Evolutionary conservation across 371 early-diverging fungal genomes (phyloP).

Genomic region (Blakeslea trispora): DNA sequence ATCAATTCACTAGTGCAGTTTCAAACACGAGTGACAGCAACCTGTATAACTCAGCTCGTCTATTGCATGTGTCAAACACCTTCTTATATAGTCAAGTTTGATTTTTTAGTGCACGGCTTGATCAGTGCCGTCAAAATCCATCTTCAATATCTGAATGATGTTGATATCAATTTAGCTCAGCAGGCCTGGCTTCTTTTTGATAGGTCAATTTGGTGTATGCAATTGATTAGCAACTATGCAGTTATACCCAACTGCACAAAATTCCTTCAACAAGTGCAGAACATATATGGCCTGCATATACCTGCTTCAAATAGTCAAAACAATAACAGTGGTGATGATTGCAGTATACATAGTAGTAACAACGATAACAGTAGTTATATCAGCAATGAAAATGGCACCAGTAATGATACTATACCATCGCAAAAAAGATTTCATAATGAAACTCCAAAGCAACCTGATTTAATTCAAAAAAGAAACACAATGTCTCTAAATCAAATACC

Average conservation of each 20-base stretch:
- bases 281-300: slow-evolving; percentile 19
- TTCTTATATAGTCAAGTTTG: slow-evolving; percentile 32
- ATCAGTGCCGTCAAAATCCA: slow-evolving; percentile 36
- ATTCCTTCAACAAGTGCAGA: slow-evolving; percentile 39
- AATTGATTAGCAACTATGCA: slow-evolving; percentile 28
- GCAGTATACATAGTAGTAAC: neutral
- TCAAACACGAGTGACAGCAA: slow-evolving; percentile 30
- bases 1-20: slow-evolving; percentile 21
- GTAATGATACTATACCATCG: neutral
- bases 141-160: slow-evolving; percentile 22
- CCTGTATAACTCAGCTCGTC: slow-evolving; percentile 39
- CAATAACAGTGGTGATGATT: neutral
- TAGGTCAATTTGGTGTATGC: slow-evolving; percentile 29
- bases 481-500: neutral
- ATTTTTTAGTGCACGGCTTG: slow-evolving; percentile 28
- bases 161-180: slow-evolving; percentile 29
- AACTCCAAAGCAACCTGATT: neutral
- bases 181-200: slow-evolving; percentile 43
- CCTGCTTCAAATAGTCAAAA: neutral
- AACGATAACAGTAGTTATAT: neutral
- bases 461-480: neutral
- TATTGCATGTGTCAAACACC: slow-evolving; percentile 31
- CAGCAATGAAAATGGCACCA: neutral
- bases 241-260: slow-evolving; percentile 40
- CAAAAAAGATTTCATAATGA: neutral